Conservation (phyloP, 2,329 filamentous ascomycete species). For the Harringtonia lauricola region DNA sequence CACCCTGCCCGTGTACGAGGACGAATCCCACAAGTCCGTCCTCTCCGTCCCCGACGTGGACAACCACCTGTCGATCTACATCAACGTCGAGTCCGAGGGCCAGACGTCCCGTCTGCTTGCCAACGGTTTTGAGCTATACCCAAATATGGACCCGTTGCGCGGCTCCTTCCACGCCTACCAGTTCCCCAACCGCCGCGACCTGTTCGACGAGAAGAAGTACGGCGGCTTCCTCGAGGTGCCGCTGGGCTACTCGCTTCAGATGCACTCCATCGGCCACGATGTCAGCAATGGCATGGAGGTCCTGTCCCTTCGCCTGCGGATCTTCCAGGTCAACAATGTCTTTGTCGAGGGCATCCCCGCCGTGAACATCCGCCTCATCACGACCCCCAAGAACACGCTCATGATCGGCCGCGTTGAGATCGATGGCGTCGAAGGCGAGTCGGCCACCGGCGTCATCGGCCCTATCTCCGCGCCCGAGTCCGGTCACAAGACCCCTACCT, state of each 20-base stretch:
- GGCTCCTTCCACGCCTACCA: too few relatives aligned
- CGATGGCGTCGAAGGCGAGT: slow-evolving; percentile 20
- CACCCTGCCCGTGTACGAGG: too few relatives aligned
- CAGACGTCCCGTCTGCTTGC: too few relatives aligned
- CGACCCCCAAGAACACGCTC: slow-evolving; percentile 42
- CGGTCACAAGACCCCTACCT: neutral
- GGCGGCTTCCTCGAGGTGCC: slow-evolving; percentile 16
- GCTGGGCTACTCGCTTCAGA: slow-evolving; percentile 38
- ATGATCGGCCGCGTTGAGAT: slow-evolving; percentile 38
- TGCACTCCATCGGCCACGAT: slow-evolving; percentile 32
- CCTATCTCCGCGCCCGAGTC: neutral
- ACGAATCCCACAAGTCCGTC: too few relatives aligned
- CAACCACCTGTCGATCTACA: too few relatives aligned
- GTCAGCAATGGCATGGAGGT: slow-evolving; percentile 40
- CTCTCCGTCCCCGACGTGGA: too few relatives aligned
- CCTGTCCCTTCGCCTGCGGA: slow-evolving; percentile 42
- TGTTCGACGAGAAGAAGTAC: too few relatives aligned
- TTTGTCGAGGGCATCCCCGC: slow-evolving; percentile 43
- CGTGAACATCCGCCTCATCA: slow-evolving; percentile 51
- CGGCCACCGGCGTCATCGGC: slow-evolving; percentile 3
- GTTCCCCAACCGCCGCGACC: neutral
- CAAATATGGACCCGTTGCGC: too few relatives aligned
- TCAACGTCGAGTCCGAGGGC: too few relatives aligned
- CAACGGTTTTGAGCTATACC: too few relatives aligned
- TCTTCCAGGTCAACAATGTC: slow-evolving; percentile 46